These are phyloP conservation scores for Fragilaria crotonensis DNA, from an alignment of 108 stramenopile genomes.

Conservation along the genomic window DNA sequence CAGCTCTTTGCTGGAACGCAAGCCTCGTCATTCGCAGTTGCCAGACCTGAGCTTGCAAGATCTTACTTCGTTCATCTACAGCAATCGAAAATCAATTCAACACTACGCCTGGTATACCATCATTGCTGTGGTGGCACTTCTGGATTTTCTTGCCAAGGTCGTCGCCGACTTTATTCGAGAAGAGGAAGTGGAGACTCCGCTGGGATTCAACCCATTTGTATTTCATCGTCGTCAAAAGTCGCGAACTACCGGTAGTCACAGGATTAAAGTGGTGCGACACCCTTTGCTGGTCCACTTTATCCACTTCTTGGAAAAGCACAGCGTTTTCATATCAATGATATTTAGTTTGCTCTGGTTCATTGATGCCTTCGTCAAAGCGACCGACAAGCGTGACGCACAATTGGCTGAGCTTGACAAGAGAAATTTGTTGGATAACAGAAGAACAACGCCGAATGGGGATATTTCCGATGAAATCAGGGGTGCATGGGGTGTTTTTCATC, in stretches of 20 bases:
- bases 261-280: neutral
- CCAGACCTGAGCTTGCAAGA: neutral
- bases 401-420: slow-evolving; percentile 15
- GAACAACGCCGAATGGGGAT: neutral
- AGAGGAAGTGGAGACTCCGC: neutral
- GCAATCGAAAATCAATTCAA: neutral
- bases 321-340: slow-evolving; percentile 16
- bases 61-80: neutral
- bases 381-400: slow-evolving; percentile 1
- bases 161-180: neutral
- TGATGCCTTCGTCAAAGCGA: slow-evolving; percentile 26
- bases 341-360: slow-evolving; percentile 40
- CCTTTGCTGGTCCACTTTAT: too few species aligned
- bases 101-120: neutral
- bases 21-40: too few species aligned
- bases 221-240: neutral
- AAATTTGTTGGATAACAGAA: neutral
- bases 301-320: neutral
- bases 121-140: neutral
- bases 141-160: neutral
- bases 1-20: too few species aligned
- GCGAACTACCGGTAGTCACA: neutral
- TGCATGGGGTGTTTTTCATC: slow-evolving; percentile 16
- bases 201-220: neutral
- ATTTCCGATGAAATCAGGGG: neutral